Evolutionary conservation across 2,329 filamentous ascomycete genomes (phyloP).

Genomic region (Chaetomiaceae sp.): DNA sequence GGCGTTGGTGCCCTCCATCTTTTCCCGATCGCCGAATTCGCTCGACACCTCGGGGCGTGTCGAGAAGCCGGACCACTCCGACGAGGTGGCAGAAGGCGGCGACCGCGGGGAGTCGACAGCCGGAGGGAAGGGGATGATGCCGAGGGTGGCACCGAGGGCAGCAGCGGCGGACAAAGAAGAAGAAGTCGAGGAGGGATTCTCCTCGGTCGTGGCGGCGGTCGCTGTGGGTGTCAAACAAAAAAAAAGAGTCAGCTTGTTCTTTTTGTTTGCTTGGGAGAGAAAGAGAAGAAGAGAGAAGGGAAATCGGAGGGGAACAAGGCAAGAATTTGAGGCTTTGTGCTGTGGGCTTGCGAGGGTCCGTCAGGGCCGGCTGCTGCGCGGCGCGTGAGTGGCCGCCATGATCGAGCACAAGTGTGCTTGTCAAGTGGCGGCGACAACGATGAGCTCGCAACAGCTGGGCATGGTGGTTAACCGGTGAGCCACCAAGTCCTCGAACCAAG

Average conservation of each 20-base stretch:
- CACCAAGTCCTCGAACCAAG: not conserved
- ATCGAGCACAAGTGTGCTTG: not conserved
- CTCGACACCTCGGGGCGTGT: slow-evolving; percentile 9
- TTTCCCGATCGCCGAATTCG: slow-evolving; percentile 2
- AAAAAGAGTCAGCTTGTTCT: slow-evolving; percentile 11
- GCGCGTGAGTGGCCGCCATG: slow-evolving; percentile 7
- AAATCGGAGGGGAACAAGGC: not conserved
- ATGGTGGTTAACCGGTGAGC: not conserved
- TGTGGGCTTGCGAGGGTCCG: slow-evolving; percentile 11
- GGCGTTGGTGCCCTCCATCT: slow-evolving; percentile 18
- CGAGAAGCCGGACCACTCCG: not conserved
- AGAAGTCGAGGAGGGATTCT: not conserved
- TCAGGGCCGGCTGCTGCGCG: not conserved
- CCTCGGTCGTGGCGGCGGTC: not conserved
- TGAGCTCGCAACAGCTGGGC: too few species aligned
- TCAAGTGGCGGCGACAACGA: not conserved
- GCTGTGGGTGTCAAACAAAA: too few species aligned
- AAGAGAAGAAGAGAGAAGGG: not conserved
- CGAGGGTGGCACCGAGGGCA: not conserved
- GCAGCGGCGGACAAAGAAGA: too few species aligned
- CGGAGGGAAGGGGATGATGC: slow-evolving; percentile 10
- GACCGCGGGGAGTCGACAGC: not conserved
- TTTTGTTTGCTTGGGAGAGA: not conserved
- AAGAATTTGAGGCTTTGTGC: not conserved
- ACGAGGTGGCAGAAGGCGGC: not conserved